Conservation (phyloP, 2,329 filamentous ascomycete genomes). For the Capronia americana region DNA sequence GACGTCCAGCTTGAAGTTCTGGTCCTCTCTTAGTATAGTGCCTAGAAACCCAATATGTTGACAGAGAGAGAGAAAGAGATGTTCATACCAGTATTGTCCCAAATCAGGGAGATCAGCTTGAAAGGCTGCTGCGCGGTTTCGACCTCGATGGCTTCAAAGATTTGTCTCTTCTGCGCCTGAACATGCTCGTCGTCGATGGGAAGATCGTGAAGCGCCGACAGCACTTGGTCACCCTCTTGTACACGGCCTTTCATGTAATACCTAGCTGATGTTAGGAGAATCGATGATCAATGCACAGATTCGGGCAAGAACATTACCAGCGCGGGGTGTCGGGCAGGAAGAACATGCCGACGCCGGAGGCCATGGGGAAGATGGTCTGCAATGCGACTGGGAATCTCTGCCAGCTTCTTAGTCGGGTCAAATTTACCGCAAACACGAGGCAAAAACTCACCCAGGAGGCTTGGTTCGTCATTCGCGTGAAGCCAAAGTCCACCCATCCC, state of each 20-base stretch:
- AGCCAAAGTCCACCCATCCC: conserved; percentile 47
- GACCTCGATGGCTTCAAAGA: conserved; percentile 61
- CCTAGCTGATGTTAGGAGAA: background rate
- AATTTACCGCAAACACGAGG: background rate
- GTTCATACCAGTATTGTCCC: conserved; percentile 28
- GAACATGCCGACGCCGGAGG: conserved; percentile 45
- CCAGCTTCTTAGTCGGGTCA: conserved; percentile 30
- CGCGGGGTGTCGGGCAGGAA: conserved; percentile 39
- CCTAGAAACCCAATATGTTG: too few species aligned
- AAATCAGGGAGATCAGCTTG: conserved; percentile 63
- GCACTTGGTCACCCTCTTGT: conserved; percentile 56
- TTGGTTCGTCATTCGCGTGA: conserved; percentile 42
- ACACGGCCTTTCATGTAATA: conserved; percentile 47
- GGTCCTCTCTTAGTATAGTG: too few species aligned
- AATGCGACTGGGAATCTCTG: conserved; percentile 58
- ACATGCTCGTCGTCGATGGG: conserved; percentile 59
- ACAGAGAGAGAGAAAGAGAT: too few species aligned
- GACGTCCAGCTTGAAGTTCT: conserved; percentile 25
- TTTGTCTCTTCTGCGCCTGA: conserved; percentile 59
- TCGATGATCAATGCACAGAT: background rate
- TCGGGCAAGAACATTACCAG: background rate
- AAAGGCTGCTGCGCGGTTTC: conserved; percentile 50
- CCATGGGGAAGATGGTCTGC: conserved; percentile 52
- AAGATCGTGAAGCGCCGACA: conserved; percentile 53
- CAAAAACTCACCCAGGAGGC: conserved; percentile 40